Evolutionary conservation across 331 rosid species (phyloP).

Genomic region (Telfairia occidentalis): DNA sequence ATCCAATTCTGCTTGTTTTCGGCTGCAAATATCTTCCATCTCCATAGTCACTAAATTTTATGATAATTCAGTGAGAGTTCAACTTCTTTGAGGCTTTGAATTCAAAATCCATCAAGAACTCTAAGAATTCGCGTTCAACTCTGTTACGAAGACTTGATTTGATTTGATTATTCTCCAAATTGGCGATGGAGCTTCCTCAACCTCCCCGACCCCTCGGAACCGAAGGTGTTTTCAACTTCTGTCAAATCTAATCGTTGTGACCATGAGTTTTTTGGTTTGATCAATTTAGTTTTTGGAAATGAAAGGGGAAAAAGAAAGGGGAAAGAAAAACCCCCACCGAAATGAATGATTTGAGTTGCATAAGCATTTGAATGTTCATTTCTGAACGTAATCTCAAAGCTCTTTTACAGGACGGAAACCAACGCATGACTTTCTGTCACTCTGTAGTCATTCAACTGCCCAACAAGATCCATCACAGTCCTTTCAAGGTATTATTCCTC

Average conservation of each 20-base stretch:
- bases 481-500: slow-evolving; percentile 55
- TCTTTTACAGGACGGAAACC: slow-evolving; percentile 57
- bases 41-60: neutral
- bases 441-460: slow-evolving; percentile 52
- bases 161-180: neutral
- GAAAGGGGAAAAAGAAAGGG: neutral
- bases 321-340: neutral
- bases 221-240: slow-evolving; percentile 37
- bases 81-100: neutral
- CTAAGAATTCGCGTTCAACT: neutral
- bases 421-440: slow-evolving; percentile 86
- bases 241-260: neutral
- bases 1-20: too few species aligned
- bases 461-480: slow-evolving; percentile 82
- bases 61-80: neutral
- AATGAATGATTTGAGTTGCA: neutral
- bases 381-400: slow-evolving; percentile 19
- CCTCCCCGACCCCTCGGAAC: slow-evolving; percentile 46
- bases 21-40: neutral
- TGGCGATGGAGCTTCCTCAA: slow-evolving; percentile 77
- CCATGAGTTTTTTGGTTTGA: neutral
- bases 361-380: slow-evolving; percentile 1
- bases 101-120: neutral
- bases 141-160: neutral
- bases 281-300: neutral